phyloP scores from a whole-genome alignment of 352 stramenopile genomes.

The Pythium apleroticum region DNA sequence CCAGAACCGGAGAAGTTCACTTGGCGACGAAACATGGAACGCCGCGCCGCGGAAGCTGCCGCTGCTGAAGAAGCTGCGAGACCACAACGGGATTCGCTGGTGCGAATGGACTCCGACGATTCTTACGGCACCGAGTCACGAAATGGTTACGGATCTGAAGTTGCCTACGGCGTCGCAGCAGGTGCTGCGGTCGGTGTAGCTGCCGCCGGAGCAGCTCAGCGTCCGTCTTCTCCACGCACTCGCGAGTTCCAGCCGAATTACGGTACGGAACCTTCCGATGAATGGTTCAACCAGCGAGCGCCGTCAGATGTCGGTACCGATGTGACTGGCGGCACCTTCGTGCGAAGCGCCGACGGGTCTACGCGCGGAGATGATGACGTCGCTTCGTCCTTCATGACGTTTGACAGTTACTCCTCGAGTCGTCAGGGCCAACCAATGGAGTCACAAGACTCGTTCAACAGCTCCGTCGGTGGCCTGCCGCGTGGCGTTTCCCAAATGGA shows the following conservation, averaged over 20 bases:
- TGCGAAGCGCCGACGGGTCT: slow-evolving; percentile 1
- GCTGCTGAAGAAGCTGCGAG: slow-evolving; percentile 14
- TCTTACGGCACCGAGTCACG: slow-evolving; percentile 12
- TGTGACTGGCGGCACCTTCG: slow-evolving; percentile 1
- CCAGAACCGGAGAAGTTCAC: slow-evolving; percentile 23
- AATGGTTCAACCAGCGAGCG: slow-evolving; percentile 26
- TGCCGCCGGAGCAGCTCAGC: slow-evolving; percentile 1
- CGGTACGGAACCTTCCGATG: slow-evolving; percentile 14
- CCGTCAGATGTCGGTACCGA: slow-evolving; percentile 25
- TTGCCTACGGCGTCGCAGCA: neutral
- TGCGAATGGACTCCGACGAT: slow-evolving; percentile 27
- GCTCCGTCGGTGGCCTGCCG: neutral
- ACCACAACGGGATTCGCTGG: slow-evolving; percentile 12
- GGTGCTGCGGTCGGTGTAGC: neutral
- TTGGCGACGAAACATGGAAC: slow-evolving; percentile 30
- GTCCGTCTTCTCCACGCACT: neutral
- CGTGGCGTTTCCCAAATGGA: slow-evolving; percentile 6
- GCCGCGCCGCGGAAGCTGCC: slow-evolving; percentile 19
- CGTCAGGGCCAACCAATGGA: slow-evolving; percentile 13
- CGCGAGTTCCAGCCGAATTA: slow-evolving; percentile 12
- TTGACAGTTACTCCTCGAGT: slow-evolving; percentile 24
- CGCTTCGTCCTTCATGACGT: slow-evolving; percentile 25
- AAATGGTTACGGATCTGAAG: neutral
- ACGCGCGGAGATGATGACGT: slow-evolving; percentile 21
- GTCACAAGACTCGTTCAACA: slow-evolving; percentile 18